Base-by-base conservation (phyloP, 257 asterid species). In the Gentiana straminea region DNA sequence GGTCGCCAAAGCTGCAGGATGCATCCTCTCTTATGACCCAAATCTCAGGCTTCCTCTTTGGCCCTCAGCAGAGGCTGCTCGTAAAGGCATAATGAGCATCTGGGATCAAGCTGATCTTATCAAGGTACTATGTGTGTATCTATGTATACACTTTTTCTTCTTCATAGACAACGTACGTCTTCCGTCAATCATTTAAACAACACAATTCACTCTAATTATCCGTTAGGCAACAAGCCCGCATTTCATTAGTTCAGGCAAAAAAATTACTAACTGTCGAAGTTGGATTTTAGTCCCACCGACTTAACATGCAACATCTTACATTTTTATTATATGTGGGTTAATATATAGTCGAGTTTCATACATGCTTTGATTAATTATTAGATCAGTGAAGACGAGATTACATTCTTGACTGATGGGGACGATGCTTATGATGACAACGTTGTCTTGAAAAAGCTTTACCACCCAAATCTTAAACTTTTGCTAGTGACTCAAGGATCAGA, bases 31-130 rank as follows among this genome's bases (percentile, higher is more conserved):
- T 4, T 66, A 75, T 54, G 74, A 75, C 39, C 80, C 74, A 4
- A 66, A 75, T 33, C 76, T 74, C n/a, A 66, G 76, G 64, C 51
- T 73, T 56, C 68, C 83, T n/a, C 64, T 77, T 11, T 73, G 83
- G 83, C 58, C 75, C 4, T 73, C 79, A 9, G 59, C 64, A 0
- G 64, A 62, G 66, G 64, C 61, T 34, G 76, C 80, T n/a, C 51
- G 76, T 13, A 46, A 48, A 59, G 66, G 70, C 50, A 70, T 73
- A 35, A 58, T 70, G 68, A 70, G 75, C 53, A 73, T 73, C 4
- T 70, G 83, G 79, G 67, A 70, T 59, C 72, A 70, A 60, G 77
- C 79, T n/a, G 83, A 73, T 8, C 8, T 73, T 49, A 73, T 73
- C 5, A 73, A 73, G 75, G 79, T 60, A 60, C 33, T 5, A 4